phyloP scores from a whole-genome alignment of 106 monocot genomes.

The Platanthera zijinensis region DNA sequence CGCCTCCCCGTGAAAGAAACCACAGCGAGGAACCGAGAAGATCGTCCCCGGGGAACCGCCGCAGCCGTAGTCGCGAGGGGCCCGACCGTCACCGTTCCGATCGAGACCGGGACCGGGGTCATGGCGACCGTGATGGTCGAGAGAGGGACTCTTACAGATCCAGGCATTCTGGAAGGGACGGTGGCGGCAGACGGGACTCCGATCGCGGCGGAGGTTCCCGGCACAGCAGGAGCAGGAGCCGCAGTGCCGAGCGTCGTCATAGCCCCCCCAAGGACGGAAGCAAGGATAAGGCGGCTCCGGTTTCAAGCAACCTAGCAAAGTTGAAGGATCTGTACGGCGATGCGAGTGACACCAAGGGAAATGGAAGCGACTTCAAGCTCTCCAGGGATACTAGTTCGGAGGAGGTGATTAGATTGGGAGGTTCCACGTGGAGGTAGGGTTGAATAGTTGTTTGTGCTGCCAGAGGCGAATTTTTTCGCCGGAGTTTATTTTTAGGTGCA shows the following conservation, averaged over 20 bases:
- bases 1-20: slow-evolving; percentile 27
- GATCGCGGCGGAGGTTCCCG: slow-evolving; percentile 18
- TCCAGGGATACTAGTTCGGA: slow-evolving; percentile 47
- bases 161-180: slow-evolving; percentile 25
- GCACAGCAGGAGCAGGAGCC: slow-evolving; percentile 44
- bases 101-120: slow-evolving; percentile 23
- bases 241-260: slow-evolving; percentile 16
- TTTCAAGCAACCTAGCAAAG: slow-evolving; percentile 65
- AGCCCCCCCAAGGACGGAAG: slow-evolving; percentile 47
- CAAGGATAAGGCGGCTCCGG: slow-evolving; percentile 32
- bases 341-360: slow-evolving; percentile 29
- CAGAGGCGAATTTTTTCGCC: too few species aligned
- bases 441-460: too few species aligned
- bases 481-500: too few species aligned
- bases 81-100: slow-evolving; percentile 27
- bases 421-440: slow-evolving; percentile 64
- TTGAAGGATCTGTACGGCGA: slow-evolving; percentile 92
- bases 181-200: slow-evolving; percentile 14
- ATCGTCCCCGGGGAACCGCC: slow-evolving; percentile 17
- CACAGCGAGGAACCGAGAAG: slow-evolving; percentile 19
- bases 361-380: slow-evolving; percentile 23
- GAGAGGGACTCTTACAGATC: slow-evolving; percentile 29
- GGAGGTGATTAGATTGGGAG: slow-evolving; percentile 76
- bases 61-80: slow-evolving; percentile 25
- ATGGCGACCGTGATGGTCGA: slow-evolving; percentile 12